Conservation (phyloP, 75 land plant genomes). For the Larix kaempferi region DNA sequence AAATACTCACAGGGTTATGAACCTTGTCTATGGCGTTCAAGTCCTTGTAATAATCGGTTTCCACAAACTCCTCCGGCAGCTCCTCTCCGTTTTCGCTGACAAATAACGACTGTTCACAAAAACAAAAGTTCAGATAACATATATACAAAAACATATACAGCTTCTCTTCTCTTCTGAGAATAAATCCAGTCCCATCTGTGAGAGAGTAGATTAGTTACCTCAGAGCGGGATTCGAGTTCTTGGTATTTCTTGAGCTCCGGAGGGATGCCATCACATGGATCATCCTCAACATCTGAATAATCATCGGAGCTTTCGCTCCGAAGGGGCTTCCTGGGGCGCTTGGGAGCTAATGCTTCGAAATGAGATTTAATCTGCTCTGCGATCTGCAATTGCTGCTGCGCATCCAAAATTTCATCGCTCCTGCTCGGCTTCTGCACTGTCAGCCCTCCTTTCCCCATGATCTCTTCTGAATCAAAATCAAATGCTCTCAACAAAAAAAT, state of each 20-base stretch:
- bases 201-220: no score
- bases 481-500: background rate
- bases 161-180: no score
- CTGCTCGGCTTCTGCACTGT: conserved; percentile 33
- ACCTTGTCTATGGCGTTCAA: conserved; percentile 34
- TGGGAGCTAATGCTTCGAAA: conserved; percentile 37
- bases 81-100: background rate
- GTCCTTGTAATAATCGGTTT: conserved; percentile 41
- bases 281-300: background rate
- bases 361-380: conserved; percentile 20
- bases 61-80: conserved; percentile 37
- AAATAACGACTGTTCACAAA: no score
- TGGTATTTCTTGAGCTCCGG: conserved; percentile 33
- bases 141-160: no score
- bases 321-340: conserved; percentile 37
- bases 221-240: conserved; percentile 11
- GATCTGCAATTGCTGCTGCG: conserved; percentile 23
- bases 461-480: background rate
- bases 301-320: conserved; percentile 36
- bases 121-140: no score
- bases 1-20: conserved; percentile 26
- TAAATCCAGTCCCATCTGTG: no score
- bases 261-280: background rate
- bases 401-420: conserved; percentile 40
- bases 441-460: conserved; percentile 2